phyloP scores from a whole-genome alignment of 805 yeast species.

The Candida sithepensis region DNA sequence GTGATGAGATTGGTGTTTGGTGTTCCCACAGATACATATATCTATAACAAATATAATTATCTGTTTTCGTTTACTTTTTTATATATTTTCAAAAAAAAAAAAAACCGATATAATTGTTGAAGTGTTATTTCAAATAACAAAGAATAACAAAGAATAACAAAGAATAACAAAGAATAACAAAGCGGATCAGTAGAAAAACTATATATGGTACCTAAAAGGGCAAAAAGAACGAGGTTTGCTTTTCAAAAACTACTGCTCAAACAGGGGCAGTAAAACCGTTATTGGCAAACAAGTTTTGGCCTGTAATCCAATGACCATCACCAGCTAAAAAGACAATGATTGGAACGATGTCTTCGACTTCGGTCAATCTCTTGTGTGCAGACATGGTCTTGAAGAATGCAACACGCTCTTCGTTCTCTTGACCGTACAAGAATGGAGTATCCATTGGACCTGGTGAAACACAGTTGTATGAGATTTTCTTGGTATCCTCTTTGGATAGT shows the following conservation, averaged over 20 bases:
- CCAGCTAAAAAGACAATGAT: slow-evolving; percentile 55
- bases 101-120: too few relatives aligned
- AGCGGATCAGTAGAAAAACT: too few relatives aligned
- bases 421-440: slow-evolving; percentile 61
- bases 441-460: slow-evolving; percentile 70
- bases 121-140: too few relatives aligned
- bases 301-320: slow-evolving; percentile 68
- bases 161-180: too few relatives aligned
- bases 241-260: background rate
- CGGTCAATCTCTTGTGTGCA: slow-evolving; percentile 48
- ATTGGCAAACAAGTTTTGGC: slow-evolving; percentile 61
- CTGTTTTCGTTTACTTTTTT: too few relatives aligned
- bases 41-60: too few relatives aligned
- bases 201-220: too few relatives aligned
- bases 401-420: slow-evolving; percentile 50
- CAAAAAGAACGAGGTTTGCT: background rate
- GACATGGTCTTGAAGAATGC: slow-evolving; percentile 54
- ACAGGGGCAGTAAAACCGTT: slow-evolving; percentile 68
- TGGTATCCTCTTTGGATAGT: slow-evolving; percentile 52
- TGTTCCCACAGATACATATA: too few relatives aligned
- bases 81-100: too few relatives aligned
- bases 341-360: slow-evolving; percentile 60
- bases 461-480: slow-evolving; percentile 47
- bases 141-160: too few relatives aligned
- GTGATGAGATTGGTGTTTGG: too few relatives aligned